Percentiles rank a stretch among this genome's conserved stretches.
Evolutionary conservation across 2,329 filamentous ascomycete genomes (phyloP).

Genomic region (Cordyceps cateniannulata): DNA sequence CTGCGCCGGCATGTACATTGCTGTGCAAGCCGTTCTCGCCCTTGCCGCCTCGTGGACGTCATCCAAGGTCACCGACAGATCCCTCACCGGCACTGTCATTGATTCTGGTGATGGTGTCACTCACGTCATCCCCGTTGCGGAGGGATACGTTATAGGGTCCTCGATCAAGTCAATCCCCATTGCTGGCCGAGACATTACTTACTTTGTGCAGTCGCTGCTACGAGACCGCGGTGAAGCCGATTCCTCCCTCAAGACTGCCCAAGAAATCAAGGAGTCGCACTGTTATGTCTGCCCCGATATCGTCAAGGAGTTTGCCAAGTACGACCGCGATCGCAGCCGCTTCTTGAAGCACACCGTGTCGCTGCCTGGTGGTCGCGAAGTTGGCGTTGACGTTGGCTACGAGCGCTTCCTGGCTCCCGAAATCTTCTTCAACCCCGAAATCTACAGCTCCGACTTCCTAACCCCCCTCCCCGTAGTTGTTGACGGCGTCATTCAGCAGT

Average conservation of each 20-base stretch:
- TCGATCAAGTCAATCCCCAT: slow-evolving; percentile 99
- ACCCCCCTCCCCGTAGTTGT: slow-evolving; percentile 92
- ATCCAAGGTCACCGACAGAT: slow-evolving; percentile 93
- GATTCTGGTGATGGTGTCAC: slow-evolving; percentile 98
- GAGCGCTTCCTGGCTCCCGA: slow-evolving; percentile 97
- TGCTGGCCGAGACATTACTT: slow-evolving; percentile 95
- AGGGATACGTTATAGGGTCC: slow-evolving; percentile 97
- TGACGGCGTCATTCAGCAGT: slow-evolving; percentile 94
- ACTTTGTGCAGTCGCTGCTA: slow-evolving; percentile 94
- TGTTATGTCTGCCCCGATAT: slow-evolving; percentile 99
- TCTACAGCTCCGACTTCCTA: slow-evolving; percentile 97
- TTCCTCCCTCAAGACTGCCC: slow-evolving; percentile 93
- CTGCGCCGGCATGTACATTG: slow-evolving; percentile 97
- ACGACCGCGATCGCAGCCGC: slow-evolving; percentile 84
- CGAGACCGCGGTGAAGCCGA: slow-evolving; percentile 95
- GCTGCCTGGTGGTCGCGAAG: slow-evolving; percentile 77
- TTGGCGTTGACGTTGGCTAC: slow-evolving; percentile 89
- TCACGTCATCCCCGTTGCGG: slow-evolving; percentile 96
- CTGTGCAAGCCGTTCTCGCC: slow-evolving; percentile 93
- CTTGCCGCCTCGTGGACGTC: slow-evolving; percentile 98
- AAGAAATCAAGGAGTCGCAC: slow-evolving; percentile 97
- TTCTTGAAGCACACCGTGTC: slow-evolving; percentile 87
- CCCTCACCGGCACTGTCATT: slow-evolving; percentile 93
- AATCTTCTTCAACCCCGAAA: slow-evolving; percentile 99
- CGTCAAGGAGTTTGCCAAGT: slow-evolving; percentile 94